phyloP scores from a whole-genome alignment of 108 stramenopile genomes.

The Cyclotella baltica region DNA sequence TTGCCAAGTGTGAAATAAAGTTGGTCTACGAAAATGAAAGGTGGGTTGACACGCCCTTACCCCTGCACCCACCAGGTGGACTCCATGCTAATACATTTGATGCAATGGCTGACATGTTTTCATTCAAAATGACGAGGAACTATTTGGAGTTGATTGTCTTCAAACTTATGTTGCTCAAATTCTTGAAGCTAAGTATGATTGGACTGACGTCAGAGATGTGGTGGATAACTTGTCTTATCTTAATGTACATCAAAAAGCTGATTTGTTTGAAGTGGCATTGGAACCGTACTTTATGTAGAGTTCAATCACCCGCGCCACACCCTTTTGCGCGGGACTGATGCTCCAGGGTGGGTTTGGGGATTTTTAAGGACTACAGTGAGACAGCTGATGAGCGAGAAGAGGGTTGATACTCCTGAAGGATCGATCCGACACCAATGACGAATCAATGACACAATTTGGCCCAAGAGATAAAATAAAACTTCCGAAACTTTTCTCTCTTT shows the following conservation, averaged over 20 bases:
- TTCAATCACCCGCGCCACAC: too few relatives aligned
- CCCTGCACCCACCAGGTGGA: background rate
- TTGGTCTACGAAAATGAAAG: background rate
- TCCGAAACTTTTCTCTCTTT: too few relatives aligned
- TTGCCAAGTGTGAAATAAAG: background rate
- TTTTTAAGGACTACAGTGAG: too few relatives aligned
- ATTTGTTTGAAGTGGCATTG: conserved; percentile 26
- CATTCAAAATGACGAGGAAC: background rate
- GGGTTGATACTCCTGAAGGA: too few relatives aligned
- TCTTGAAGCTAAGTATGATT: conserved; percentile 51
- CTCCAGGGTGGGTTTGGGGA: too few relatives aligned
- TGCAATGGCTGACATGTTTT: background rate
- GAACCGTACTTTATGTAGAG: too few relatives aligned
- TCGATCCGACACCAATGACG: too few relatives aligned
- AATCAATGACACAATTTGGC: too few relatives aligned
- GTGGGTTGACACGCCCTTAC: background rate
- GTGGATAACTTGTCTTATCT: conserved; percentile 44
- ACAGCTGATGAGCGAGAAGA: too few relatives aligned
- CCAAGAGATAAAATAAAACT: too few relatives aligned
- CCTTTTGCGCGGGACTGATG: too few relatives aligned
- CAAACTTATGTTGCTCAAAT: conserved; percentile 22
- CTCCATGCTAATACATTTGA: background rate
- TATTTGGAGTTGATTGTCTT: background rate
- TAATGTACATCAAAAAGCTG: conserved; percentile 20
- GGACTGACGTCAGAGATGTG: conserved; percentile 21